Percentiles rank a stretch among this genome's conserved stretches.
These are phyloP conservation scores for Acanthamoeba lenticulata DNA, from an alignment of 208 protist species.

Conservation along the genomic window DNA sequence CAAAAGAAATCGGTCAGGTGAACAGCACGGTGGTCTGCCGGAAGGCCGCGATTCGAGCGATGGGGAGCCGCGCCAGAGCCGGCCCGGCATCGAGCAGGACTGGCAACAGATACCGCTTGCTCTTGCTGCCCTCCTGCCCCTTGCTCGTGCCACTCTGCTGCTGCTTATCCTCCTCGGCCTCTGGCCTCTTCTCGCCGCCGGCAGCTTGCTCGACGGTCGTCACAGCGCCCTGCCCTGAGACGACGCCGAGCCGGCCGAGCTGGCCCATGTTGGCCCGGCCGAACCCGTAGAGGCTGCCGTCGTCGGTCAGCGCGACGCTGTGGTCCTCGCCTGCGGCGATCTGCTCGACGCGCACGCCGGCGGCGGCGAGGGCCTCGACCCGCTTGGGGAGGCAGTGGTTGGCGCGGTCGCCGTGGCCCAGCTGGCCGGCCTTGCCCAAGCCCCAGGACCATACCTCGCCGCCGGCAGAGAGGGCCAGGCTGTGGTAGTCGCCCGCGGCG, in stretches of 20 bases:
- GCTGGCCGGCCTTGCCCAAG: constrained; percentile 34
- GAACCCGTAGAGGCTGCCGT: neutral
- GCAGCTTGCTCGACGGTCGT: neutral
- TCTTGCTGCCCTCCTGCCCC: neutral
- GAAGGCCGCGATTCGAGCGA: neutral
- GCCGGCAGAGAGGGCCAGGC: neutral
- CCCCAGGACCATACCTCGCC: constrained; percentile 43
- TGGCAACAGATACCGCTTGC: neutral
- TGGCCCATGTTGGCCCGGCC: neutral
- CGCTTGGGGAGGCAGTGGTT: neutral
- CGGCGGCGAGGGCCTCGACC: neutral
- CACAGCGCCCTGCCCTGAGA: neutral
- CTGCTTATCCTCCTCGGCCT: too few species aligned
- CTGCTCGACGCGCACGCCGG: neutral
- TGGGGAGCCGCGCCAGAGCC: neutral
- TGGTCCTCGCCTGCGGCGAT: constrained; percentile 25
- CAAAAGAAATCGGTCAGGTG: neutral
- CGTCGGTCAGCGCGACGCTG: neutral
- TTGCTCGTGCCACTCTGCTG: neutral
- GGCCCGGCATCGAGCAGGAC: neutral
- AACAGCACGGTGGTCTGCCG: neutral
- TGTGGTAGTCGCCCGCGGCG: constrained; percentile 33
- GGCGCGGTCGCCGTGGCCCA: constrained; percentile 64
- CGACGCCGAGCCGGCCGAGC: neutral
- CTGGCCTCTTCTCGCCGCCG: neutral